Conservation (phyloP, 495 filamentous ascomycete species). For the Glonium stellatum region DNA sequence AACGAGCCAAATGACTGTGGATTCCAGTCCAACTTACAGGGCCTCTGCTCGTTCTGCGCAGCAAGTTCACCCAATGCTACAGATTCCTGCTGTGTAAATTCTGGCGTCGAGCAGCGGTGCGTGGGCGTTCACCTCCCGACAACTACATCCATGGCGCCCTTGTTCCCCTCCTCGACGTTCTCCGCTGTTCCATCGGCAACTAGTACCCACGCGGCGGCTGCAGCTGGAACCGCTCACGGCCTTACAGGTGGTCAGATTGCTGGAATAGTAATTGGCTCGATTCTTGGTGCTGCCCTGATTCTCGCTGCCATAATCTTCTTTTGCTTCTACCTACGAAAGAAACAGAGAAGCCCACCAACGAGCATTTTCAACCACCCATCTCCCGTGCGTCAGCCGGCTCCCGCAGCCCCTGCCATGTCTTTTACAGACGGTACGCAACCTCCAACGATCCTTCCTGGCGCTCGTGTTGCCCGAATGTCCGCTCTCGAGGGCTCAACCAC, state of each 20-base stretch:
- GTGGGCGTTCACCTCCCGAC: slow-evolving; percentile 65
- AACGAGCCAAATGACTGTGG: slow-evolving; percentile 91
- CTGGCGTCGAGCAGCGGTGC: slow-evolving; percentile 66
- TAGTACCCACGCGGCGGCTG: slow-evolving; percentile 27
- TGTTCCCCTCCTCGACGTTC: slow-evolving; percentile 46
- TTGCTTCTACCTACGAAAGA: slow-evolving; percentile 45
- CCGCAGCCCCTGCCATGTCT: slow-evolving; percentile 31
- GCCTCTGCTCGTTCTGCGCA: slow-evolving; percentile 81
- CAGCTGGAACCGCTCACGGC: slow-evolving; percentile 33
- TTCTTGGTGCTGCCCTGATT: slow-evolving; percentile 64
- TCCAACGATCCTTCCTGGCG: slow-evolving; percentile 63
- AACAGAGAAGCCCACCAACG: slow-evolving; percentile 52
- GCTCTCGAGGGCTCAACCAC: slow-evolving; percentile 59
- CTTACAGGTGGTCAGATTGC: slow-evolving; percentile 82
- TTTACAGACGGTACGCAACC: slow-evolving; percentile 27
- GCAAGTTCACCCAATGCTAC: slow-evolving; percentile 79
- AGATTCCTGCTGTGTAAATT: slow-evolving; percentile 87
- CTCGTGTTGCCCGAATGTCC: slow-evolving; percentile 91
- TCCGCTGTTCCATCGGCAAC: slow-evolving; percentile 41
- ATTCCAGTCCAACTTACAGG: slow-evolving; percentile 69
- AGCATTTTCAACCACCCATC: slow-evolving; percentile 81
- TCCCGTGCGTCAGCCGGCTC: slow-evolving; percentile 55
- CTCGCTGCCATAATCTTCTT: slow-evolving; percentile 56
- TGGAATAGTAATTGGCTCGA: slow-evolving; percentile 77
- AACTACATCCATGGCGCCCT: slow-evolving; percentile 61